Evolutionary conservation across 2,329 filamentous ascomycete species (phyloP).

Genomic region (Cryphonectria carpinicola): DNA sequence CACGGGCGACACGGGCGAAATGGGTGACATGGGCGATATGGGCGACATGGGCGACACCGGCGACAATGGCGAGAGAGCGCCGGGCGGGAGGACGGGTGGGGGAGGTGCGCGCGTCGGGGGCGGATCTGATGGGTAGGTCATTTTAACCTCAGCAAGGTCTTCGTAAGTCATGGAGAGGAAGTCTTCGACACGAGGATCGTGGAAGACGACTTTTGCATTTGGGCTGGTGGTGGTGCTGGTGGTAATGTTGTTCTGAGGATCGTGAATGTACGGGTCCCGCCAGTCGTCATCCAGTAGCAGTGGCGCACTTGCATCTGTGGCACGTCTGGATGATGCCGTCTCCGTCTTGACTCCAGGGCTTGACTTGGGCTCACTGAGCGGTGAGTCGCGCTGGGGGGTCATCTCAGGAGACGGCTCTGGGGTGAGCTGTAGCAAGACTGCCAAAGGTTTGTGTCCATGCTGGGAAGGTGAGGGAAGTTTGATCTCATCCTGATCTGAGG

Average conservation of each 20-base stretch:
- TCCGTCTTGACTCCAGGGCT: conserved; percentile 20
- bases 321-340: conserved; percentile 19
- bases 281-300: conserved; percentile 29
- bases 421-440: conserved; percentile 19
- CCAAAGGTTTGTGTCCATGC: conserved; percentile 20
- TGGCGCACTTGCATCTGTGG: conserved; percentile 13
- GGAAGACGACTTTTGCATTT: conserved; percentile 44
- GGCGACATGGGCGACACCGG: conserved; percentile 46
- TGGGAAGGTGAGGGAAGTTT: conserved; percentile 25
- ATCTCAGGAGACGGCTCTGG: conserved; percentile 29
- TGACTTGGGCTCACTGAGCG: conserved; percentile 23
- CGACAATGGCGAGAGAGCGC: conserved; percentile 29
- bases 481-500: conserved; percentile 30
- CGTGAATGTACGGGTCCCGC: conserved; percentile 26
- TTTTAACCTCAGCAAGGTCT: conserved; percentile 55
- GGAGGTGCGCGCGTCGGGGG: conserved; percentile 26
- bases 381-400: conserved; percentile 25
- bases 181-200: conserved; percentile 57
- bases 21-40: conserved; percentile 41
- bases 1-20: conserved; percentile 38
- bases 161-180: conserved; percentile 60
- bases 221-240: conserved; percentile 28
- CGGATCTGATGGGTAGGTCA: conserved; percentile 29
- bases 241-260: conserved; percentile 30
- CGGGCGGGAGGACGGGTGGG: conserved; percentile 20